Conservation (phyloP, 169 alveolate species). For the Babesia gibsoni region DNA sequence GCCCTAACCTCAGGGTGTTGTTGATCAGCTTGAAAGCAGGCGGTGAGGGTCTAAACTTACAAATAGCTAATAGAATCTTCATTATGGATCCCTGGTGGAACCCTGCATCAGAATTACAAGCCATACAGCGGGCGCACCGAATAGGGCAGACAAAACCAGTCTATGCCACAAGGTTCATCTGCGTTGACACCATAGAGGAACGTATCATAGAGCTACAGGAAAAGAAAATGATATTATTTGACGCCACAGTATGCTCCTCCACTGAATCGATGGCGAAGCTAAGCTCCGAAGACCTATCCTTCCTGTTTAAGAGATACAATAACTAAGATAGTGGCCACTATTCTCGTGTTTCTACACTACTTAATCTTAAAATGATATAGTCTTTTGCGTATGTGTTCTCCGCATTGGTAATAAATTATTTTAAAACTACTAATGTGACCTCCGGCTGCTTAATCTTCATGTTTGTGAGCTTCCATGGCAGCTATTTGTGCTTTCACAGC, state of each 20-base stretch:
- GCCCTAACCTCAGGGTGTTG: constrained; percentile 78
- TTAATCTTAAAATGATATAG: too few species aligned
- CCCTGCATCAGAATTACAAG: constrained; percentile 98
- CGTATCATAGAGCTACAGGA: constrained; percentile 91
- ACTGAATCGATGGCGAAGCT: constrained; percentile 81
- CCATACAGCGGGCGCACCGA: constrained; percentile 95
- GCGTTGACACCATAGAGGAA: constrained; percentile 95
- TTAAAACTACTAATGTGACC: too few species aligned
- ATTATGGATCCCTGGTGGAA: constrained; percentile 99
- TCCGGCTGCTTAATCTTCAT: too few species aligned
- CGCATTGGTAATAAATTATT: too few species aligned
- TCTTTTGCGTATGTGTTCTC: too few species aligned
- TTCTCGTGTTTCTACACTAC: too few species aligned
- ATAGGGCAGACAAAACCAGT: constrained; percentile 94
- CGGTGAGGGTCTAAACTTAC: constrained; percentile 97
- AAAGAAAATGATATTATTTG: constrained; percentile 88
- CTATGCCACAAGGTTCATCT: constrained; percentile 90
- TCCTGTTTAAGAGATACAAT: constrained; percentile 71
- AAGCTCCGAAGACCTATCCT: constrained; percentile 84
- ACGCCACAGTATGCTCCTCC: constrained; percentile 60
- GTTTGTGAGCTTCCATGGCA: too few species aligned
- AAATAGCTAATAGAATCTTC: constrained; percentile 93
- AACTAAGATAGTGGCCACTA: too few species aligned
- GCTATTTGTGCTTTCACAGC: too few species aligned
- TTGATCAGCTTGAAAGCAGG: constrained; percentile 93